These are phyloP conservation scores for Paraconiothyrium brasiliense DNA, from an alignment of 2,329 filamentous ascomycete species.

Conservation along the genomic window DNA sequence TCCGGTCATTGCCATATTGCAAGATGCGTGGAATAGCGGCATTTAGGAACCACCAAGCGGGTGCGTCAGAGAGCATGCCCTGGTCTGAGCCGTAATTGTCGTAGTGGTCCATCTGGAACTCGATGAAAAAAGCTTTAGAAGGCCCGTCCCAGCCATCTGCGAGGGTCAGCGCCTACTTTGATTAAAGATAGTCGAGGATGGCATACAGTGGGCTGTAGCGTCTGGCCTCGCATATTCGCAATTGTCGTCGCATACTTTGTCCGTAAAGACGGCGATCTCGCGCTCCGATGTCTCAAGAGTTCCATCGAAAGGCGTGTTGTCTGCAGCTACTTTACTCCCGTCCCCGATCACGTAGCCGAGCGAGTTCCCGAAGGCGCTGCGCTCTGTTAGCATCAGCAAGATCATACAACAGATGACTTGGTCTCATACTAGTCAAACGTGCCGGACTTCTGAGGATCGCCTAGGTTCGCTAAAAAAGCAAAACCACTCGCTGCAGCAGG, in stretches of 20 bases:
- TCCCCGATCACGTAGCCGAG: constrained; percentile 63
- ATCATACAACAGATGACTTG: background rate
- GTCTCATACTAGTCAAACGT: constrained; percentile 59
- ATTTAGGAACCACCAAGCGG: constrained; percentile 80
- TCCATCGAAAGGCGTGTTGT: constrained; percentile 61
- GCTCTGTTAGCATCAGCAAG: constrained; percentile 8
- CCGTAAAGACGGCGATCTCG: constrained; percentile 48
- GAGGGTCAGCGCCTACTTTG: constrained; percentile 11
- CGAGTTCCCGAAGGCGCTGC: constrained; percentile 64
- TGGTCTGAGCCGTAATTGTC: constrained; percentile 42
- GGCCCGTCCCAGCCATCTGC: constrained; percentile 75
- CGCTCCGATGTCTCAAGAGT: constrained; percentile 45
- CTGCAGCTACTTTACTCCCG: constrained; percentile 57
- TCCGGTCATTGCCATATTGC: constrained; percentile 68
- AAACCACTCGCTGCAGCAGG: constrained; percentile 59
- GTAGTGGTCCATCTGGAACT: constrained; percentile 71
- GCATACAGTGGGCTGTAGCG: constrained; percentile 61
- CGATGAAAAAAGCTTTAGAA: constrained; percentile 76
- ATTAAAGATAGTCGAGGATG: background rate
- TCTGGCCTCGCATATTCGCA: constrained; percentile 62
- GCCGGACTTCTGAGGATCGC: constrained; percentile 63
- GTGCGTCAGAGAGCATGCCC: constrained; percentile 69
- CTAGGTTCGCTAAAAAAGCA: constrained; percentile 67
- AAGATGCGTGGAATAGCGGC: constrained; percentile 73
- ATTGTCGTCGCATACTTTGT: constrained; percentile 55